Conservation (phyloP, 805 yeast genomes). For the Tetrapisispora iriomotensis region DNA sequence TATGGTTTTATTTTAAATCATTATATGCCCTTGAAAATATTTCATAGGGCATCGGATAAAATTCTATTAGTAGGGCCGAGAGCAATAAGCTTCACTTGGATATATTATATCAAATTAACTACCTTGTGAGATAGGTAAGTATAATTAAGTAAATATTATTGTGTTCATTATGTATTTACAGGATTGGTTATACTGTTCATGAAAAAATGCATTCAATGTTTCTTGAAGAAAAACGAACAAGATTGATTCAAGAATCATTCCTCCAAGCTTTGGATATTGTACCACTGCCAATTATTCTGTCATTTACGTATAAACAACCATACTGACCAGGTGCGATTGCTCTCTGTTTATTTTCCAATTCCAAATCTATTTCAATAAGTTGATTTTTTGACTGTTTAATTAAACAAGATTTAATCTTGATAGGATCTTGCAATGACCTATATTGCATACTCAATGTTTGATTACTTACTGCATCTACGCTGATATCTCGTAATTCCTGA, state of each 20-base stretch:
- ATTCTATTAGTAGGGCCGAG: no score
- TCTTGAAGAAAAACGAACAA: no score
- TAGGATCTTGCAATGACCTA: slow-evolving; percentile 63
- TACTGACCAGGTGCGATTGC: slow-evolving; percentile 91
- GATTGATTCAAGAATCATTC: neutral
- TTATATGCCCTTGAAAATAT: no score
- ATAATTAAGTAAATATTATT: no score
- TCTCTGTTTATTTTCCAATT: slow-evolving; percentile 38
- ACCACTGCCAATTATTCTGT: slow-evolving; percentile 62
- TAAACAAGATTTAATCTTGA: slow-evolving; percentile 26
- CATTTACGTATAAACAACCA: slow-evolving; percentile 59
- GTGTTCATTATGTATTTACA: no score
- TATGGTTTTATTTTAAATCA: no score
- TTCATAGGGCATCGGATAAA: no score
- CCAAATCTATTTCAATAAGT: slow-evolving; percentile 24
- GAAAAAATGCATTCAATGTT: no score
- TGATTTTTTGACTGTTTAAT: slow-evolving; percentile 9
- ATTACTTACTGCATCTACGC: slow-evolving; percentile 3
- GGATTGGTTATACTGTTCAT: no score
- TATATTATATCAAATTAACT: no score
- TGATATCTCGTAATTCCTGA: neutral
- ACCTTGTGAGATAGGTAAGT: no score
- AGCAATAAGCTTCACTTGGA: no score
- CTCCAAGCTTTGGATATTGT: slow-evolving; percentile 6
- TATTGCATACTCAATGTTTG: slow-evolving; percentile 44